Conservation (phyloP, 106 monocot species). For the Dioscorea zingiberensis region DNA sequence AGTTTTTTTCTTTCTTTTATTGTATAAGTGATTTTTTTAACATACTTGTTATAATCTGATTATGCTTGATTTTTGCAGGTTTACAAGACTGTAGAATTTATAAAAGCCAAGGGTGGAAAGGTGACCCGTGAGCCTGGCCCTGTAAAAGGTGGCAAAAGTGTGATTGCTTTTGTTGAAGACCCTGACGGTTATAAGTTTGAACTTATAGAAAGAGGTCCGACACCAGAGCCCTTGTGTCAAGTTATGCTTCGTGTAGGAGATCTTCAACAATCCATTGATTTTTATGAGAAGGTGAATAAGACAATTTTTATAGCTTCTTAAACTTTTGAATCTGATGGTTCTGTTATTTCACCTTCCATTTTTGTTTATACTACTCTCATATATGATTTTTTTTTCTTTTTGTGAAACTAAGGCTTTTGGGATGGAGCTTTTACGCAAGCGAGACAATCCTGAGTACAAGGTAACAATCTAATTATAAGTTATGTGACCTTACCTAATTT, state of each 20-base stretch:
- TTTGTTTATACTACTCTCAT: neutral
- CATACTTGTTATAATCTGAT: too few species aligned
- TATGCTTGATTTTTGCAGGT: neutral
- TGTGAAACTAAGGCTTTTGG: slow-evolving; percentile 78
- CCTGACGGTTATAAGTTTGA: slow-evolving; percentile 26
- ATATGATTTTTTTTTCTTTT: neutral
- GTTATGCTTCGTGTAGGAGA: slow-evolving; percentile 24
- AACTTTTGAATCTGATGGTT: too few species aligned
- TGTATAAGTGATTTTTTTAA: too few species aligned
- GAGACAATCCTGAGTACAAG: slow-evolving; percentile 92
- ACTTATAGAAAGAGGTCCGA: slow-evolving; percentile 15
- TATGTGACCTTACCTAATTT: too few species aligned
- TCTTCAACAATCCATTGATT: slow-evolving; percentile 15
- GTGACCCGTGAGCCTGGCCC: slow-evolving; percentile 21
- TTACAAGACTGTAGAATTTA: slow-evolving; percentile 16
- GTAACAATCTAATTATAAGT: slow-evolving; percentile 21
- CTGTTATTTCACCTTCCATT: too few species aligned
- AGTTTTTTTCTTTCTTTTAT: too few species aligned
- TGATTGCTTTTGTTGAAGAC: slow-evolving; percentile 24
- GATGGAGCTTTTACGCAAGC: slow-evolving; percentile 87
- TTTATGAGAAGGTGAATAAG: slow-evolving; percentile 13
- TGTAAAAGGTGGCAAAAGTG: slow-evolving; percentile 17
- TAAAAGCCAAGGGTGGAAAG: slow-evolving; percentile 19
- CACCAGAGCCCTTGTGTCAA: slow-evolving; percentile 21
- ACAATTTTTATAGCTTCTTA: too few species aligned